Base-by-base conservation (phyloP, 768 basidiomycete genomes). In the Naematelia aurantialba region DNA sequence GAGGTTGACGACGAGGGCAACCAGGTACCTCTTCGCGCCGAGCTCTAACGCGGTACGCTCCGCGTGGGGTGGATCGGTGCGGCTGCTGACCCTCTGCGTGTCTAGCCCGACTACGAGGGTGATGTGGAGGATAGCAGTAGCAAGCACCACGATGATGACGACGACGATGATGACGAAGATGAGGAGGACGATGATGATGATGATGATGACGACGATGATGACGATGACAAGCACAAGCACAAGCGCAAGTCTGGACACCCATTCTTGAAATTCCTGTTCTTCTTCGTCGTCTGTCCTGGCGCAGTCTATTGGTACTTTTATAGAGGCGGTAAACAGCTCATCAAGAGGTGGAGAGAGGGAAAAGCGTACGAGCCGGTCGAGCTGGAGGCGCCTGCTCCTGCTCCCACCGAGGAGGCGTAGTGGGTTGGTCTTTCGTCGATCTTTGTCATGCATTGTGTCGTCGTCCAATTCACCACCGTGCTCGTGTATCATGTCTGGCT, bases 1-100 rank as follows among this genome's bases (percentile, higher is more conserved):
- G 82, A 72, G 56, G 53, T 70, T 34, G 80, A 80, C 65, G 76
- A 74, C 34, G 72, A 87, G 55, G 88, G 86, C 74, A 87, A 89
- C 62, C 81, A 94, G 89, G 90, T 94, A 85, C 93, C 91, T 79
- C 79, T 89, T 70, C 91, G 85, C 75, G 88, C 84, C 84, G 94
- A 98, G 85, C 91, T 97, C 76, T 97, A 84, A 86, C 8, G 44
- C 21, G 50, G 44, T 46, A 34, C 10, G 22, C 55, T n/a, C 25
- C 29, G 4, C 58, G 22, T 49, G 52, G 49, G 44, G 39, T 17
- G 24, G 22, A 55, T 61, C 61, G 60, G 60, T 60, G 61, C 59
- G 63, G 60, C 61, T 58, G 56, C 30, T 52, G 31, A 27, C 47
- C 24, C 44, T 26, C 34, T 56, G 51, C 45, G 27, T 19, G 29